These are phyloP conservation scores for Metroxylon sagu DNA, from an alignment of 176 grass and related monocot genomes.

Conservation along the genomic window DNA sequence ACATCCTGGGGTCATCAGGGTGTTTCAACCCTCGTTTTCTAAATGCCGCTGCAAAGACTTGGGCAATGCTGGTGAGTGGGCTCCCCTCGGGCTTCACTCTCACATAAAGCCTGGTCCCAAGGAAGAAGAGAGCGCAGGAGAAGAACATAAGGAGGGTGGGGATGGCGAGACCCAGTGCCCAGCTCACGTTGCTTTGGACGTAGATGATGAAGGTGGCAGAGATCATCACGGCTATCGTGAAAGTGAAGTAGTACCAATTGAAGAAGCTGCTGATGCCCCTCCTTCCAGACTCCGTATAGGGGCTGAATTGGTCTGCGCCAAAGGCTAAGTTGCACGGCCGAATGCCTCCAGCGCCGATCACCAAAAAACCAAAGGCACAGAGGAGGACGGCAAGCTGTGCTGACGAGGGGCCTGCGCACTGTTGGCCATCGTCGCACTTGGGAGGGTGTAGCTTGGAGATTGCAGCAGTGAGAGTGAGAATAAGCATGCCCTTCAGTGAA, in stretches of 20 bases:
- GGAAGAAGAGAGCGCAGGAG: conserved; percentile 61
- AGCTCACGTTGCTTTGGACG: conserved; percentile 66
- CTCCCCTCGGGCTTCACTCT: conserved; percentile 43
- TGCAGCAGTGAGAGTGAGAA: conserved; percentile 50
- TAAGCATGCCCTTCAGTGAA: conserved; percentile 34
- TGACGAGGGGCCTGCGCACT: conserved; percentile 25
- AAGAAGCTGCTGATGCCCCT: conserved; percentile 78
- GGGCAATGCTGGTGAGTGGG: conserved; percentile 32
- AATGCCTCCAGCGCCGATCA: conserved; percentile 63
- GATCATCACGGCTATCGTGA: conserved; percentile 44
- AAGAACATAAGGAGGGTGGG: conserved; percentile 47
- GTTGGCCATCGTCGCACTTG: background rate
- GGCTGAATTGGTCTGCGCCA: conserved; percentile 79
- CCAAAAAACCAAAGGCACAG: conserved; percentile 36
- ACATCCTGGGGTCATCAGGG: conserved; percentile 1
- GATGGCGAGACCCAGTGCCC: conserved; percentile 51
- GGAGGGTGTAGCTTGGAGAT: conserved; percentile 37
- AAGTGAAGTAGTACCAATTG: conserved; percentile 92
- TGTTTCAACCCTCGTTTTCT: conserved; percentile 20
- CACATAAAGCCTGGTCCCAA: conserved; percentile 44
- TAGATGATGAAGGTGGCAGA: conserved; percentile 70
- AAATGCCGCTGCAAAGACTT: conserved; percentile 33
- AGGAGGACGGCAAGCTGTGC: conserved; percentile 32
- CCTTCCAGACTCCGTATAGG: conserved; percentile 36
- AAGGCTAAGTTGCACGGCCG: conserved; percentile 73